phyloP scores from a whole-genome alignment of 2,329 filamentous ascomycete species.

The Penicillium psychrosexuale region DNA sequence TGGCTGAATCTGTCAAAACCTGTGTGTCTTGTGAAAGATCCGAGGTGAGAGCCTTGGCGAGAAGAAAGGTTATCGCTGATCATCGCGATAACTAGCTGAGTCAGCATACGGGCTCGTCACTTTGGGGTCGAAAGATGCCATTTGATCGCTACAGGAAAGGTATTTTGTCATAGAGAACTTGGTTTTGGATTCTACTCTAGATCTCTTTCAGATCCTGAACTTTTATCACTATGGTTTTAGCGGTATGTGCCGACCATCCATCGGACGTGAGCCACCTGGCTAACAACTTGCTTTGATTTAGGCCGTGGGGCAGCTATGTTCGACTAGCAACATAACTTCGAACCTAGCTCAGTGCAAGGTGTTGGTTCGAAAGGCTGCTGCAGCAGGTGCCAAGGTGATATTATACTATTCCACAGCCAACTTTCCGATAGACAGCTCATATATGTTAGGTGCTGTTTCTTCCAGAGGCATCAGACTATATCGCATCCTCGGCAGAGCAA shows the following conservation, averaged over 20 bases:
- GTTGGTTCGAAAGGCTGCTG: constrained; percentile 69
- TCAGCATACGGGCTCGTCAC: constrained; percentile 12
- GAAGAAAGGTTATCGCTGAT: constrained; percentile 20
- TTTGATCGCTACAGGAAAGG: not conserved
- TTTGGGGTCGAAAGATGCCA: constrained; percentile 2
- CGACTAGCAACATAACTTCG: constrained; percentile 70
- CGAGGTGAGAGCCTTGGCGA: constrained; percentile 21
- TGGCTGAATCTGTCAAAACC: constrained; percentile 4
- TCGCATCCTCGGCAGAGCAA: constrained; percentile 65
- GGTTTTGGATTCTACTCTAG: not conserved
- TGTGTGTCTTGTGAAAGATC: constrained; percentile 7
- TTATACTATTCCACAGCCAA: not conserved
- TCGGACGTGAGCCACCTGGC: not conserved
- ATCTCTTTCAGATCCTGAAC: not conserved
- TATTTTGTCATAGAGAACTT: not conserved
- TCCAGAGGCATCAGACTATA: constrained; percentile 89
- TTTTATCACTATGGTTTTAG: constrained; percentile 25
- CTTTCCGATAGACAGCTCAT: constrained; percentile 6
- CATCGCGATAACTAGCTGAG: constrained; percentile 23
- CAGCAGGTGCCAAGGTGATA: constrained; percentile 71
- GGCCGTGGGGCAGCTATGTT: constrained; percentile 89
- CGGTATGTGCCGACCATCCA: constrained; percentile 19
- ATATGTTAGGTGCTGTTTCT: constrained; percentile 70
- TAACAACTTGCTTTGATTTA: constrained; percentile 37
- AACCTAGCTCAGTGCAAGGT: constrained; percentile 76